Base-by-base conservation (phyloP, 1,284 basidiomycete species). In the Ganoderma leucocontextum region DNA sequence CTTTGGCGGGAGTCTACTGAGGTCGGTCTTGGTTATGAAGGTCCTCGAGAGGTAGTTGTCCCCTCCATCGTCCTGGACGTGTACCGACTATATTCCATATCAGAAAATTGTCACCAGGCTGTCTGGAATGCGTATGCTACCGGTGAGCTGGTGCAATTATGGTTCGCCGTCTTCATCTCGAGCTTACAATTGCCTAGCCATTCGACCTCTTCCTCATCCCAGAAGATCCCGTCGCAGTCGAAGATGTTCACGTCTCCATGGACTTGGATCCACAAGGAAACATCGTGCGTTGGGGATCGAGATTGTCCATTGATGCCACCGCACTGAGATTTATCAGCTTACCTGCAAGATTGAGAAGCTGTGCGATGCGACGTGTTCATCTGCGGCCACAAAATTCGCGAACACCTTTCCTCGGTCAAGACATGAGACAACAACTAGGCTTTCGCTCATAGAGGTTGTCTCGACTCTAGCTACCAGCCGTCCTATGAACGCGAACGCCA, bases 301-400 rank as follows among this genome's bases (percentile, higher is more conserved):
- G 29, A 19, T 55, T 1, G 29, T 55, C 17, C 33, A 9, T 9
- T 33, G 29, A 35, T 29, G 7, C 7, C 52, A 10, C 13, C 9
- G 29, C 8, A 17, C 29, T 33, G 52, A 55, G 6, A 33, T 15
- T 35, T 13, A 13, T 19, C 12, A 55, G 52, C 29, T 55, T 33
- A 33, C 52, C 8, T 55, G 52, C 52, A 55, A 55, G 52, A 55
- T 55, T 13, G 52, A 55, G 52, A 55, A 55, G 33, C 52, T 55
- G 7, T 15, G 25, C 52, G 52, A 55, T 17, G 6, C 33, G 7
- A 15, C 33, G 15, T 55, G 25, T 19, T 17, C 52, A 17, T 7
- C 52, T 55, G 15, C 29, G 5, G 15, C 29, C 29, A 15, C 52
- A 8, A 55, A 55, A 35, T 29, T 4, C 52, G 8, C 29, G 6